Base-by-base conservation (phyloP, 2,329 filamentous ascomycete species). In the Coleophoma cylindrospora region DNA sequence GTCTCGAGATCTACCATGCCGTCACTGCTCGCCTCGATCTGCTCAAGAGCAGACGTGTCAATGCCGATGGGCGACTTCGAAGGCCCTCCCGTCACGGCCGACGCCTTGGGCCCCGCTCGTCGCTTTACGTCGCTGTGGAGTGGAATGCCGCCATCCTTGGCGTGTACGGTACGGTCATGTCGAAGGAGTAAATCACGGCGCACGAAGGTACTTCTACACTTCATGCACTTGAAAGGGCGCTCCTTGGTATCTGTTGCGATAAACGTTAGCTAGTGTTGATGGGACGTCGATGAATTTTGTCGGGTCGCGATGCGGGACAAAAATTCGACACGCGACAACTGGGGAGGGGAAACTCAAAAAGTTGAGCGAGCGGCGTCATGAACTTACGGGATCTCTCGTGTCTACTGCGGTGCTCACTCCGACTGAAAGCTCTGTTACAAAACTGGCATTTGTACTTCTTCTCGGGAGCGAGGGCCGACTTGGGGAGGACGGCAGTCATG, bases 381-480 rank as follows among this genome's bases (percentile, higher is more conserved):
- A 34, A 27, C 92, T 79, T 94, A 97, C 94, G 94, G 69, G 91
- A 96, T 74, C 94, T 83, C 74, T 99, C 94, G 73, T 99, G 94
- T 72, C 94, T 82, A 73, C 91, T 96, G 63, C 94, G 84, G 72
- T 99, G 94, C 73, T 99, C 94, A 70, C 91, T 96, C 70, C 94
- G 81, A 75, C 91, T 96, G 71, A 99, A 99, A 57, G 94, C 94
- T 71, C 94, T 83, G 74, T 91, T 91, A 77, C 94, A 97, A 73
- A 96, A 97, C 77, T 96, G 91, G 76, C 94, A 99, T 72, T 97
- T 96, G 83, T 99, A 99, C 74, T 96, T 96, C 78, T 95, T 92
- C 77, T 97, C 94, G 50, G 91, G 90, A 62, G 83, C 86, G 62
- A 85, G 74, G 54, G 86, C 77, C 59, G 86, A 72, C 74, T 95